phyloP scores from a whole-genome alignment of 805 yeast genomes.

The Kazachstania bromeliacearum region DNA sequence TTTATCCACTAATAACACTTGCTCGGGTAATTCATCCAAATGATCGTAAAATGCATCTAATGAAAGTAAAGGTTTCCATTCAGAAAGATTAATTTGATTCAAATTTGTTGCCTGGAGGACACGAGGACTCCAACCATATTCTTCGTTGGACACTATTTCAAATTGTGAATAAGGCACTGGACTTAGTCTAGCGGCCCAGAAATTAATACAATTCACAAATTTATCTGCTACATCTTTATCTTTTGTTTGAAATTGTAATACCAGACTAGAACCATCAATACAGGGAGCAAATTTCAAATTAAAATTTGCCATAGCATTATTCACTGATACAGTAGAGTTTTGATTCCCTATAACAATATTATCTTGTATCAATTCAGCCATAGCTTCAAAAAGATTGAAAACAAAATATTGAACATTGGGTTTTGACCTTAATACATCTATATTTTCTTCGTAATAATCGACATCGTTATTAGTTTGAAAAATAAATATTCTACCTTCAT shows the following conservation, averaged over 20 bases:
- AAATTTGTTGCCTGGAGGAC: too few species aligned
- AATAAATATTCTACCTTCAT: slow-evolving; percentile 24
- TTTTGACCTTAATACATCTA: slow-evolving; percentile 7
- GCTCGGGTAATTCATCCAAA: slow-evolving; percentile 6
- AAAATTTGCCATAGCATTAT: slow-evolving; percentile 14
- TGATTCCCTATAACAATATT: slow-evolving; percentile 16
- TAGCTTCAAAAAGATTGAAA: slow-evolving; percentile 20
- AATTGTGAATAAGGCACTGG: slow-evolving; percentile 65
- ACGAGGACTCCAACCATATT: slow-evolving; percentile 62
- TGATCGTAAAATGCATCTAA: slow-evolving; percentile 18
- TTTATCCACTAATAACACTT: slow-evolving; percentile 7
- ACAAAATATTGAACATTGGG: slow-evolving; percentile 8
- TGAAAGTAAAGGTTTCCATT: slow-evolving; percentile 21
- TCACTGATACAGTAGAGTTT: neutral
- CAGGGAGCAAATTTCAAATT: slow-evolving; percentile 18
- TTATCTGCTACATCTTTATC: slow-evolving; percentile 58
- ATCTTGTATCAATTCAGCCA: slow-evolving; percentile 23
- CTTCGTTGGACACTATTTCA: slow-evolving; percentile 60
- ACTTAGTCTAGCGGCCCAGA: slow-evolving; percentile 83
- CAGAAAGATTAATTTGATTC: slow-evolving; percentile 2
- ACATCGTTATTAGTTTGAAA: slow-evolving; percentile 6
- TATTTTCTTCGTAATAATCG: neutral
- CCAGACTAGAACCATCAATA: slow-evolving; percentile 22
- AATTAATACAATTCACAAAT: slow-evolving; percentile 70
- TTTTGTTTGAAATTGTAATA: slow-evolving; percentile 55